These are phyloP conservation scores for Pythium brassicae DNA, from an alignment of 352 stramenopile species.

Conservation along the genomic window DNA sequence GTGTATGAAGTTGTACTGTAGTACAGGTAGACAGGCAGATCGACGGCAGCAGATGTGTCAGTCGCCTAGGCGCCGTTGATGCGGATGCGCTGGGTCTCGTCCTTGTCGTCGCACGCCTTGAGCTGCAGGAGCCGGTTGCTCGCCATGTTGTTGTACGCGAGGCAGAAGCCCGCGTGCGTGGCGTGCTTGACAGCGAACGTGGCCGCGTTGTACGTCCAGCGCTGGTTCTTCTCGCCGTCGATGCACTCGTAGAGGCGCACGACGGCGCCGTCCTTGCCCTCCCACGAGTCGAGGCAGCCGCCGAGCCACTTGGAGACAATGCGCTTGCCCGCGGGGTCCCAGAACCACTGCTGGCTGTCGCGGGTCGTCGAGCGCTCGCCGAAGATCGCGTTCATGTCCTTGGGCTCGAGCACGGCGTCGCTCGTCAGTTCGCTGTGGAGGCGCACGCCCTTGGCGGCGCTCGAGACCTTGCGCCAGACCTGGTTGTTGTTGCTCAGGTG, in stretches of 20 bases:
- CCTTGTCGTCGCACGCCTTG: conserved; percentile 35
- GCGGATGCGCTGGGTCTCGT: conserved; percentile 39
- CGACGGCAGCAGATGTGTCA: too few relatives aligned
- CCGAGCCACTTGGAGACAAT: conserved; percentile 38
- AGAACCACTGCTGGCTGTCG: conserved; percentile 42
- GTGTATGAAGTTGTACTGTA: too few relatives aligned
- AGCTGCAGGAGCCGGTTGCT: conserved; percentile 41
- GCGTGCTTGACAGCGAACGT: conserved; percentile 40
- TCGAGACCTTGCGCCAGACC: conserved; percentile 33
- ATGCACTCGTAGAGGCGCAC: conserved; percentile 62
- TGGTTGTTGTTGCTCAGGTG: conserved; percentile 62
- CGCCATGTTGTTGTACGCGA: conserved; percentile 43
- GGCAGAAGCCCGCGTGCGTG: conserved; percentile 44
- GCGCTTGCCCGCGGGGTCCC: conserved; percentile 33
- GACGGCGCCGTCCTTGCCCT: conserved; percentile 40
- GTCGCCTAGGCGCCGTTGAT: conserved; percentile 19
- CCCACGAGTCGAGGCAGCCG: conserved; percentile 62
- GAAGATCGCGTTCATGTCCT: conserved; percentile 26
- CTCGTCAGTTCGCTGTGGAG: conserved; percentile 21
- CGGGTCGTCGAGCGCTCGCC: conserved; percentile 11
- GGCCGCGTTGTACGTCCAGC: conserved; percentile 44
- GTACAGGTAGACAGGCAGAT: too few relatives aligned
- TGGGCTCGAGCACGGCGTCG: conserved; percentile 28
- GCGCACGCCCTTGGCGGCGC: conserved; percentile 23
- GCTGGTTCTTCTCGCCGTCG: conserved; percentile 45